Base-by-base conservation (phyloP, 106 monocot species). In the Dendrobium nobile region DNA sequence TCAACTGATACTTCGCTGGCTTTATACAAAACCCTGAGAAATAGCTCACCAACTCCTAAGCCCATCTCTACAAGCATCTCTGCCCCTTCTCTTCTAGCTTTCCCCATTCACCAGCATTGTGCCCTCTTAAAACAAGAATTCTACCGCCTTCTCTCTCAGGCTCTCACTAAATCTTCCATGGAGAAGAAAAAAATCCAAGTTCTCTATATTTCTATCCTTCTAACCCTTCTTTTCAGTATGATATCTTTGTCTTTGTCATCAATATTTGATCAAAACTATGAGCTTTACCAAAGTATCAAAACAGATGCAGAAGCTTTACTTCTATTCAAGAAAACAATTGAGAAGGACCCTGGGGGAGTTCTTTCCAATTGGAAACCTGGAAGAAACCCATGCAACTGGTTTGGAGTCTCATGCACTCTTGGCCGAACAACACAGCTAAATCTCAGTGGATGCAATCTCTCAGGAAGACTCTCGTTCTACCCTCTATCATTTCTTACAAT, bases 291-390 rank as follows among this genome's bases (percentile, higher is more conserved):
- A 8, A 85, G 83, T 22, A 48, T 79, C 18, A 87, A 85, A 68
- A 88, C 79, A 1, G 93, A 95, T 31, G 86, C 78, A 41, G 88
- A 88, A 51, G 90, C 88, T 7, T 78, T 96, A 9, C 59, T 91
- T 17, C 79, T 84, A 55, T 90, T 93, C 88, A 93, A 88, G 84
- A 87, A 68, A 11, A 85, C 83, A 13, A 82, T 93, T 18, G 72
- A 54, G 33, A 67, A 79, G 40, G 89, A 93, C 73, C 85, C 86
- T 1, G 77, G 67, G 40, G 85, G 88, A 47, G 82, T 88, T 28
- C 82, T 96, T n/a, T 85, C 91, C 16, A 87, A 43, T 37, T 96
- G 95, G 95, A 51, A 85, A 7, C 74, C 20, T 18, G 70, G 31
- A 8, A 68, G 41, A 28, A 82, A 73, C 48, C 85, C 83, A 41